Base-by-base conservation (phyloP, 1,284 basidiomycete genomes). In the Irpex lacteus region DNA sequence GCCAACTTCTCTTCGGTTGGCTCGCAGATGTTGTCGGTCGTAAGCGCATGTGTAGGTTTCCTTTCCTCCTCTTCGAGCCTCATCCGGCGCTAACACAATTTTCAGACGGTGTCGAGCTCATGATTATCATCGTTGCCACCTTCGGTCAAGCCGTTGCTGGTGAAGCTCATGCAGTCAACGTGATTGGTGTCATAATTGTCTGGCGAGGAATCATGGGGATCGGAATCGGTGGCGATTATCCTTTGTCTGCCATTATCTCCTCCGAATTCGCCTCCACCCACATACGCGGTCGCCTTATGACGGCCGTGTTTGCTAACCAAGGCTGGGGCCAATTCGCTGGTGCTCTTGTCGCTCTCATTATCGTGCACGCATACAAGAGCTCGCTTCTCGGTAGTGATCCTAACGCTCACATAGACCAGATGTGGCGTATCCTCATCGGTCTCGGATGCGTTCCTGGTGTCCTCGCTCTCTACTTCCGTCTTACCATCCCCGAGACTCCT, bases 201-300 rank as follows among this genome's bases (percentile, higher is more conserved):
- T 90, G 88, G 88, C 78, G 88, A 6, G 85, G 86, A 73, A 73
- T 87, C 26, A 85, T 85, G 81, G 90, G 89, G 1, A 71, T 91
- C 4, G 89, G 89, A 2, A 88, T 91, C 32, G 88, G 91, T 36
- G 93, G 92, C 52, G 87, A 89, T 69, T 90, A 90, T 68, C 88
- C 88, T 21, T 74, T 90, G 2, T 82, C 79, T 59, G 86, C 88
- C 1, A 83, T 88, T 66, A 89, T 90, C 66, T 84, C 86, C 4
- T 89, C 86, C 38, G 93, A 95, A 73, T 94, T 94, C 70, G 88
- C 92, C 3, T 83, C 90, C 0, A 89, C 87, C 40, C 82, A 84
- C 64, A 90, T 88, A 36, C 84, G 90, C 67, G 90, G 90, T 60
- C 80, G 88, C 2, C 82, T 93, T 75, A 90, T 92, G 86, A 84